Percentiles rank a stretch among this genome's conserved stretches.
Evolutionary conservation across 768 basidiomycete species (phyloP).

Genomic region (Mycena vitilis): DNA sequence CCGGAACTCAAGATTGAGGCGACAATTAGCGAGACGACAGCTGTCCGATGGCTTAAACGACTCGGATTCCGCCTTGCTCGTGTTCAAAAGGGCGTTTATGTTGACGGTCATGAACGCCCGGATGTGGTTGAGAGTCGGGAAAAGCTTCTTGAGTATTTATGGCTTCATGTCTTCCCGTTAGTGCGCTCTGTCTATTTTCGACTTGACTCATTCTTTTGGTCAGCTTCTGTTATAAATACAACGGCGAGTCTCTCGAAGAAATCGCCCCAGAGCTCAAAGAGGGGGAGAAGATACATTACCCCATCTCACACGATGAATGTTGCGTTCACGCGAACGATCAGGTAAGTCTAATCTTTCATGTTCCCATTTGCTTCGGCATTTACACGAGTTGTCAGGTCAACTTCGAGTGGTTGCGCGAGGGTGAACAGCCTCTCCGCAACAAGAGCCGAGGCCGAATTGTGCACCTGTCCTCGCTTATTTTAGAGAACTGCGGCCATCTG

Average conservation of each 20-base stretch:
- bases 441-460: conserved; percentile 37
- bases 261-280: background rate
- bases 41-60: background rate
- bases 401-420: conserved; percentile 16
- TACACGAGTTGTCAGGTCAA: background rate
- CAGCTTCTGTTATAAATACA: conserved; percentile 18
- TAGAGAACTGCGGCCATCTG: conserved; percentile 30
- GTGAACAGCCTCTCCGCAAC: conserved; percentile 30
- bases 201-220: background rate
- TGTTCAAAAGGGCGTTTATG: conserved; percentile 12
- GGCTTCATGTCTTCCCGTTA: conserved; percentile 5
- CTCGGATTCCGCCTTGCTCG: background rate
- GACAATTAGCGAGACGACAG: conserved; percentile 5
- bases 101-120: conserved; percentile 8
- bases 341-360: no score
- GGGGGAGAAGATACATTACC: conserved; percentile 23
- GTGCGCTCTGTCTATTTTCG: background rate
- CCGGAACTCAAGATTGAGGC: background rate
- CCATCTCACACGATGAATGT: conserved; percentile 14
- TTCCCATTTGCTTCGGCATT: no score
- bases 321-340: conserved; percentile 21
- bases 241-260: conserved; percentile 12
- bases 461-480: conserved; percentile 37
- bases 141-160: conserved; percentile 17
- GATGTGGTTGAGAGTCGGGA: conserved; percentile 20